Evolutionary conservation across 352 stramenopile genomes (phyloP).

Genomic region (Globisporangium viniferum): DNA sequence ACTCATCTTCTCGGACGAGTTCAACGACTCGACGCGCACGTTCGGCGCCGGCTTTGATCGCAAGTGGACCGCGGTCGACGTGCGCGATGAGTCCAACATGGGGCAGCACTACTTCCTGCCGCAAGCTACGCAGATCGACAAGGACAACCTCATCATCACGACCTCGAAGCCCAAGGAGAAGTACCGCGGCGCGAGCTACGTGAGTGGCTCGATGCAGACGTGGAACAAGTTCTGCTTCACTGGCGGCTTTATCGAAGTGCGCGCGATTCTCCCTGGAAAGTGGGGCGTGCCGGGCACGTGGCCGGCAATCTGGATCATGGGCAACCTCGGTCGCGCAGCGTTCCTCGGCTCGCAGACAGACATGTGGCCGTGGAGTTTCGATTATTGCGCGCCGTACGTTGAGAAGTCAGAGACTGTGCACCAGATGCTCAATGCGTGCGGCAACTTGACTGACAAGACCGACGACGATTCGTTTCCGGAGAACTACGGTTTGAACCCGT

Average conservation of each 20-base stretch:
- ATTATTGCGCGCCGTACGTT: constrained; percentile 81
- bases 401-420: constrained; percentile 89
- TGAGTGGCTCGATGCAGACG: constrained; percentile 93
- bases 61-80: constrained; percentile 95
- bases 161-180: constrained; percentile 83
- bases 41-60: constrained; percentile 94
- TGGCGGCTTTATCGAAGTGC: constrained; percentile 94
- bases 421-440: constrained; percentile 94
- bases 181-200: constrained; percentile 74
- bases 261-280: constrained; percentile 93
- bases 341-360: constrained; percentile 93
- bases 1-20: constrained; percentile 97
- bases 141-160: constrained; percentile 93
- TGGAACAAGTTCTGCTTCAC: constrained; percentile 99
- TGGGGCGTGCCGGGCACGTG: constrained; percentile 93
- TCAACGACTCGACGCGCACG: constrained; percentile 90
- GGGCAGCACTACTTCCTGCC: constrained; percentile 97
- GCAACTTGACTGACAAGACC: constrained; percentile 92
- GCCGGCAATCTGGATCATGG: constrained; percentile 98
- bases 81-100: constrained; percentile 93
- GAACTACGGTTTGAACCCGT: constrained; percentile 90
- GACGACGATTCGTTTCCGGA: constrained; percentile 79
- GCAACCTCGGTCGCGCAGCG: constrained; percentile 95
- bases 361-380: constrained; percentile 97
- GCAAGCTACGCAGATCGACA: constrained; percentile 88